Percentiles rank a stretch among this genome's conserved stretches.
phyloP scores from a whole-genome alignment of 2,329 filamentous ascomycete genomes.

The Diaporthe nobilis region DNA sequence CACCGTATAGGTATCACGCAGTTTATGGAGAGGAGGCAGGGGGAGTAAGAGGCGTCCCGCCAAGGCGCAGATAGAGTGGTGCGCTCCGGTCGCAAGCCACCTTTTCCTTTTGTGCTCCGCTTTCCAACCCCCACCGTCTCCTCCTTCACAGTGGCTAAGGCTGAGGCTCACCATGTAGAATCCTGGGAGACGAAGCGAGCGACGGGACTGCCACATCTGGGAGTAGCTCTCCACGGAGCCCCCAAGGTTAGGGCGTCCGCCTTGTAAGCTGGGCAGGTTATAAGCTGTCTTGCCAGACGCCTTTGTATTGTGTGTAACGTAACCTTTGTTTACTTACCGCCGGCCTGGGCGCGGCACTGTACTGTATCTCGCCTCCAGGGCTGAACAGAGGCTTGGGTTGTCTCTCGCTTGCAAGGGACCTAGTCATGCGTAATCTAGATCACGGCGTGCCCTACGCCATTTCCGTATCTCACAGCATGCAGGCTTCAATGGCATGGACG shows the following conservation, averaged over 20 bases:
- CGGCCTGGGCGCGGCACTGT: neutral
- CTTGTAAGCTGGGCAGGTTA: neutral
- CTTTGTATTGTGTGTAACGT: neutral
- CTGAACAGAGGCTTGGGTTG: neutral
- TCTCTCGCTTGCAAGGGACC: neutral
- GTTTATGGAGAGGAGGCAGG: neutral
- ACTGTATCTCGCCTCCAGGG: neutral
- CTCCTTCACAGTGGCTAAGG: slow-evolving; percentile 10
- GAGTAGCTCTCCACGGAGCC: neutral
- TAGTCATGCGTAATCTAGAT: neutral
- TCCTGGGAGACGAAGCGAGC: neutral
- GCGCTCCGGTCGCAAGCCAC: neutral
- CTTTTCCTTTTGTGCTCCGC: neutral
- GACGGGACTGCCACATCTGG: neutral
- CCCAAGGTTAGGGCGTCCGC: neutral
- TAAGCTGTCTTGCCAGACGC: neutral
- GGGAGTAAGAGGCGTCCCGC: neutral
- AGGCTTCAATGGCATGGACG: too few species aligned
- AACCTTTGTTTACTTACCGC: neutral
- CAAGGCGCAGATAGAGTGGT: neutral
- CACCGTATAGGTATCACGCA: slow-evolving; percentile 10
- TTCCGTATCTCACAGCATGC: neutral
- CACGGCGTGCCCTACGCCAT: neutral
- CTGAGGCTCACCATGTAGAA: slow-evolving; percentile 16
- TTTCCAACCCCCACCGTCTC: neutral